Percentiles rank a stretch among this genome's conserved stretches.
Evolutionary conservation across 2,329 filamentous ascomycete species (phyloP).

Genomic region (Fusarium irregulare): DNA sequence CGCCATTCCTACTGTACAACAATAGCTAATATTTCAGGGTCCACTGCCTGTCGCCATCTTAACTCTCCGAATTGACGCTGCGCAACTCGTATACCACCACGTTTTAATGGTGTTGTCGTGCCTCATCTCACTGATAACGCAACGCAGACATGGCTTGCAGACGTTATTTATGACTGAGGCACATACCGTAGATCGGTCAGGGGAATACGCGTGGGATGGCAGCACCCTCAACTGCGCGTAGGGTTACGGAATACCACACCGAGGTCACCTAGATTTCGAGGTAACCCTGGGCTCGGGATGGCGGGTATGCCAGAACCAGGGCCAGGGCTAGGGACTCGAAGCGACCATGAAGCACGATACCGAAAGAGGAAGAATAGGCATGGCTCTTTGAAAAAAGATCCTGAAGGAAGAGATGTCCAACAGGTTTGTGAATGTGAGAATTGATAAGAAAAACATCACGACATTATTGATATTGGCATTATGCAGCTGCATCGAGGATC

Average conservation of each 20-base stretch:
- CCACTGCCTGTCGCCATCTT: neutral
- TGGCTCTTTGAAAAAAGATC: neutral
- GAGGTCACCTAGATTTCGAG: constrained; percentile 31
- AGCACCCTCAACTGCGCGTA: constrained; percentile 33
- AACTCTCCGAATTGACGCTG: constrained; percentile 7
- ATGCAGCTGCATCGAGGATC: constrained; percentile 30
- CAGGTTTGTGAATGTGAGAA: constrained; percentile 12
- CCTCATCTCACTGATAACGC: constrained; percentile 18
- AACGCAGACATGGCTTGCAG: constrained; percentile 25
- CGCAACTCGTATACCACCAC: constrained; percentile 2
- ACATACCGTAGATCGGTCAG: constrained; percentile 35
- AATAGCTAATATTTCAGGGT: neutral
- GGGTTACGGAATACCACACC: constrained; percentile 39
- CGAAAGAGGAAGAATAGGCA: constrained; percentile 9
- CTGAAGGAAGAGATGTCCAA: neutral
- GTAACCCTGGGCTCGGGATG: constrained; percentile 29
- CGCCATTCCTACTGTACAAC: neutral
- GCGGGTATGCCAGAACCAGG: constrained; percentile 10
- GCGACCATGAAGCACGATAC: constrained; percentile 7
- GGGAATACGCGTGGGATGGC: constrained; percentile 39
- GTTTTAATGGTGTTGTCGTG: neutral
- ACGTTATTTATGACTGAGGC: constrained; percentile 14
- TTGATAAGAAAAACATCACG: constrained; percentile 5
- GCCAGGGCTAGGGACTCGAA: constrained; percentile 7
- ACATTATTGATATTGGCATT: constrained; percentile 16